Evolutionary conservation across 2,329 filamentous ascomycete species (phyloP).

Genomic region (Beauveria medogensis): DNA sequence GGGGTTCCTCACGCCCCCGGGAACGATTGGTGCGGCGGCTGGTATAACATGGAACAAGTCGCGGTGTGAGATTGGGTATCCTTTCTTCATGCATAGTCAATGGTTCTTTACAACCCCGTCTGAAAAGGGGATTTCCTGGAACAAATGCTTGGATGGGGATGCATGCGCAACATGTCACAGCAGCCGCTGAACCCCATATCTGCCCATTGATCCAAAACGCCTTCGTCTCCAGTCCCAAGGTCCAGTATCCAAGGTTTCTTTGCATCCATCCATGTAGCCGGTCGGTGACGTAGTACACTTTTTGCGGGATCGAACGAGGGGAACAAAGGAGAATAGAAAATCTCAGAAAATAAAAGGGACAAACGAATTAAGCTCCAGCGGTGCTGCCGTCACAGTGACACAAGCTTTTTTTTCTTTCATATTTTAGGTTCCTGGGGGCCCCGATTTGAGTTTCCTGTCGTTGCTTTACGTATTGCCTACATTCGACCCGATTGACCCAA

Average conservation of each 20-base stretch:
- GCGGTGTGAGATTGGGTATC: background rate
- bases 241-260: background rate
- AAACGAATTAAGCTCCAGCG: too few species aligned
- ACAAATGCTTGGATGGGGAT: background rate
- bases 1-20: background rate
- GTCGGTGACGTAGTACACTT: slow-evolving; percentile 6
- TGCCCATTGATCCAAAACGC: background rate
- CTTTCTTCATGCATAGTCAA: background rate
- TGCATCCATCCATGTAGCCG: background rate
- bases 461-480: too few species aligned
- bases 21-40: background rate
- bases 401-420: too few species aligned
- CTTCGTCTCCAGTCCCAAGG: background rate
- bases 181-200: background rate
- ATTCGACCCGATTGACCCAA: too few species aligned
- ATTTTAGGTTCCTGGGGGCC: too few species aligned
- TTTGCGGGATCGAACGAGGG: background rate
- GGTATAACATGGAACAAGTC: background rate
- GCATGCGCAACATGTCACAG: background rate
- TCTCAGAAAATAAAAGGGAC: too few species aligned
- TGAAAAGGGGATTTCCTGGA: background rate
- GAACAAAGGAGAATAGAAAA: background rate
- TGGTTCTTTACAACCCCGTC: background rate
- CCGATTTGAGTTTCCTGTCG: too few species aligned
- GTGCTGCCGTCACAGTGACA: too few species aligned